Conservation (phyloP, 164 flowering plant genomes). For the Malania oleifera region DNA sequence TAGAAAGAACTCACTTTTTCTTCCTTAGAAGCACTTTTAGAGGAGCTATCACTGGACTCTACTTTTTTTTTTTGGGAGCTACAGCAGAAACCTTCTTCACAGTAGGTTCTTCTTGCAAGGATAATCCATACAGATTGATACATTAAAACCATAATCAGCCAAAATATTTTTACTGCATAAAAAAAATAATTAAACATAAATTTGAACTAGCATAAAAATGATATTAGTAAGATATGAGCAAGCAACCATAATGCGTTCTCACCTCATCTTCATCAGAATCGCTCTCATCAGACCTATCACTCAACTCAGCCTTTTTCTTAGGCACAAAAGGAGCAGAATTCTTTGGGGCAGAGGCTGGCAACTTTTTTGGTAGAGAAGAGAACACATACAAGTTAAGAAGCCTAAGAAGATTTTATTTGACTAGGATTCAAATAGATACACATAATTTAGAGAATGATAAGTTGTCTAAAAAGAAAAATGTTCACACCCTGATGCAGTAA, state of each 20-base stretch:
- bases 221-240: not conserved
- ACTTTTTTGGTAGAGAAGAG: constrained; percentile 10
- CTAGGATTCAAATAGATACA: no score
- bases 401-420: no score
- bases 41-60: no score
- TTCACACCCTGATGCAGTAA: not conserved
- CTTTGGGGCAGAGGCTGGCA: constrained; percentile 10
- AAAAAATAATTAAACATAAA: not conserved
- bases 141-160: not conserved
- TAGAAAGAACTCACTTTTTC: no score
- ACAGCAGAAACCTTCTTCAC: not conserved
- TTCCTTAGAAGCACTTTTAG: not conserved
- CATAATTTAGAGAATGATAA: no score
- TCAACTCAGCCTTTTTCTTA: constrained; percentile 24
- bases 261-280: constrained; percentile 15
- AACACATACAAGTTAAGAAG: not conserved
- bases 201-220: not conserved
- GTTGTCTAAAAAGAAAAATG: not conserved
- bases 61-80: not conserved
- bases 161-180: not conserved
- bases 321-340: constrained; percentile 15
- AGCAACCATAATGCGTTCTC: not conserved
- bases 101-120: constrained; percentile 2
- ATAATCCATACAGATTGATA: not conserved
- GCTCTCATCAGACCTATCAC: constrained; percentile 25